Evolutionary conservation across 345 rosid genomes (phyloP).

Genomic region (Excoecaria cochinchinensis): DNA sequence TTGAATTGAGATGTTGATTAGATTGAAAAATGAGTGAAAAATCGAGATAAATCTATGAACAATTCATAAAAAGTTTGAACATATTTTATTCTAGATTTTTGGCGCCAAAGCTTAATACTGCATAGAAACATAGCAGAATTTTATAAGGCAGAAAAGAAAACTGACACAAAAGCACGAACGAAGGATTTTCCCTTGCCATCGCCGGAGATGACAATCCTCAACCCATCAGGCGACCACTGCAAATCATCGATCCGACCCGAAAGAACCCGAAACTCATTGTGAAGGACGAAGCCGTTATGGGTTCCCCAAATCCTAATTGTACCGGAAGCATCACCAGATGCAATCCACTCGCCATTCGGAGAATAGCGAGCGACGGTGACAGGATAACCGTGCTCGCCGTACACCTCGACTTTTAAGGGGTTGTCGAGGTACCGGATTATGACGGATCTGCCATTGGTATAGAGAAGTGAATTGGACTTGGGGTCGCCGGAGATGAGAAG

Average conservation of each 20-base stretch:
- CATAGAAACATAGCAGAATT: not conserved
- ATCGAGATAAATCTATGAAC: no score
- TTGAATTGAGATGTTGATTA: no score
- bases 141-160: not conserved
- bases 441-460: constrained; percentile 84
- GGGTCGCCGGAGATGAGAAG: constrained; percentile 77
- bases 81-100: not conserved
- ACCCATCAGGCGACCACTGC: constrained; percentile 91
- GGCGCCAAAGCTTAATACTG: not conserved
- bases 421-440: constrained; percentile 73
- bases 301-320: constrained; percentile 92
- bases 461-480: constrained; percentile 64
- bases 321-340: constrained; percentile 87
- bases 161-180: constrained; percentile 10
- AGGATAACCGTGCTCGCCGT: constrained; percentile 86
- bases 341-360: constrained; percentile 98
- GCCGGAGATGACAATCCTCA: constrained; percentile 86
- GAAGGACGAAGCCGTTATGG: constrained; percentile 64
- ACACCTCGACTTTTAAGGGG: constrained; percentile 69
- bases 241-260: constrained; percentile 97
- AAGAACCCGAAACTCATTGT: constrained; percentile 84
- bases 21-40: no score
- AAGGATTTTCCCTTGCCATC: constrained; percentile 68
- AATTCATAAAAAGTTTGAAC: not conserved
- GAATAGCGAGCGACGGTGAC: constrained; percentile 92